phyloP scores from a whole-genome alignment of 495 filamentous ascomycete species.

The Xylaria scruposa region DNA sequence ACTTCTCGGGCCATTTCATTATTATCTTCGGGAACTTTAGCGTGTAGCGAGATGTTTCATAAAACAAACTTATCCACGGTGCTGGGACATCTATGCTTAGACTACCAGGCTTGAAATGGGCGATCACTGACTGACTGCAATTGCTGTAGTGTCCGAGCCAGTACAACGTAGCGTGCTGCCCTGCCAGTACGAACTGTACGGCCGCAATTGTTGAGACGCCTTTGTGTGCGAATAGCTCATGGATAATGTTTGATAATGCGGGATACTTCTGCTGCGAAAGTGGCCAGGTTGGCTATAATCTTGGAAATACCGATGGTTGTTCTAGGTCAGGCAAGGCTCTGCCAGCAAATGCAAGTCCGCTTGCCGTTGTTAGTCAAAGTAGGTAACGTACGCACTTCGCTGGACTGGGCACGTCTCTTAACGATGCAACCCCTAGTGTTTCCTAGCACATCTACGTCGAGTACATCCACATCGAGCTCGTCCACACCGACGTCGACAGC shows the following conservation, averaged over 20 bases:
- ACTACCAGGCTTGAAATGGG: neutral
- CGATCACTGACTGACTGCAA: slow-evolving; percentile 3
- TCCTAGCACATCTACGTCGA: neutral
- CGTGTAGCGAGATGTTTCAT: neutral
- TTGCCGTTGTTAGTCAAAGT: slow-evolving; percentile 31
- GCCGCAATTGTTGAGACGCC: slow-evolving; percentile 24
- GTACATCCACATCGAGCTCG: neutral
- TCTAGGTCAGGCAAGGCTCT: slow-evolving; percentile 22
- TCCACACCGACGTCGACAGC: neutral
- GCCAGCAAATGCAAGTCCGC: slow-evolving; percentile 27
- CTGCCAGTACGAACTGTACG: slow-evolving; percentile 28
- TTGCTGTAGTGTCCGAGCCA: slow-evolving; percentile 21
- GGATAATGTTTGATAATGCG: slow-evolving; percentile 32
- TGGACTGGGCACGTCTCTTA: neutral
- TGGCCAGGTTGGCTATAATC: slow-evolving; percentile 29
- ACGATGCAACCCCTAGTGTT: neutral
- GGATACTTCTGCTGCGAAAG: slow-evolving; percentile 33
- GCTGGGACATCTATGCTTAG: neutral
- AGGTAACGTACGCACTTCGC: neutral
- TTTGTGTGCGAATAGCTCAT: slow-evolving; percentile 30
- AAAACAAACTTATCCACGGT: neutral
- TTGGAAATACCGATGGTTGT: slow-evolving; percentile 25
- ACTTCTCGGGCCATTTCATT: neutral
- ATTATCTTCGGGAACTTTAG: neutral
- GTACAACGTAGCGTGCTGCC: slow-evolving; percentile 31